Percentiles rank a stretch among this genome's conserved stretches.
These are phyloP conservation scores for Pythium periplocum DNA, from an alignment of 352 stramenopile genomes.

Conservation along the genomic window DNA sequence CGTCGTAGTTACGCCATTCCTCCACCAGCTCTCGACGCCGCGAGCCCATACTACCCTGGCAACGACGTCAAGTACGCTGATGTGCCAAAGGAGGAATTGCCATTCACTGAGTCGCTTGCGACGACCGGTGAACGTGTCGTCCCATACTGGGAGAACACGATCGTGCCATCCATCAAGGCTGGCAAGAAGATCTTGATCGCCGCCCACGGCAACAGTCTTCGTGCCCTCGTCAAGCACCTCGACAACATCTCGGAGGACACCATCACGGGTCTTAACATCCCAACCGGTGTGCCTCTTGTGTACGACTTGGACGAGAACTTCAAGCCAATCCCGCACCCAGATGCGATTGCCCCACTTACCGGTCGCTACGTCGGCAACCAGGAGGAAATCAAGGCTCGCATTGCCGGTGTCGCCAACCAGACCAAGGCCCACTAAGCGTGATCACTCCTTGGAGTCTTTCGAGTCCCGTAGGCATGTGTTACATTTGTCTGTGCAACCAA, in stretches of 20 bases:
- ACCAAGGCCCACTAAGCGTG: constrained; percentile 82
- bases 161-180: constrained; percentile 91
- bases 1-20: constrained; percentile 96
- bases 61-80: constrained; percentile 91
- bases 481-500: too few relatives aligned
- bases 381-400: constrained; percentile 95
- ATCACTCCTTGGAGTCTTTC: too few relatives aligned
- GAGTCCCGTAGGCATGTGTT: too few relatives aligned
- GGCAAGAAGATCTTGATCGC: constrained; percentile 97
- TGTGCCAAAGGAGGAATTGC: constrained; percentile 85
- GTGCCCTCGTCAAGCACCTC: constrained; percentile 98
- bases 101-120: constrained; percentile 91
- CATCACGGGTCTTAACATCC: constrained; percentile 98
- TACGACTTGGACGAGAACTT: constrained; percentile 98
- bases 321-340: constrained; percentile 90
- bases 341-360: constrained; percentile 86
- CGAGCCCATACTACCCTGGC: constrained; percentile 87
- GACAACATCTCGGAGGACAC: constrained; percentile 96
- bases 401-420: constrained; percentile 95
- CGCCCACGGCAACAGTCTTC: constrained; percentile 97
- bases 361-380: constrained; percentile 91
- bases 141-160: constrained; percentile 93
- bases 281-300: constrained; percentile 93
- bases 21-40: constrained; percentile 87
- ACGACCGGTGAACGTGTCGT: constrained; percentile 94